Conservation (phyloP, 805 yeast species). For the Metschnikowia corniflorae region DNA sequence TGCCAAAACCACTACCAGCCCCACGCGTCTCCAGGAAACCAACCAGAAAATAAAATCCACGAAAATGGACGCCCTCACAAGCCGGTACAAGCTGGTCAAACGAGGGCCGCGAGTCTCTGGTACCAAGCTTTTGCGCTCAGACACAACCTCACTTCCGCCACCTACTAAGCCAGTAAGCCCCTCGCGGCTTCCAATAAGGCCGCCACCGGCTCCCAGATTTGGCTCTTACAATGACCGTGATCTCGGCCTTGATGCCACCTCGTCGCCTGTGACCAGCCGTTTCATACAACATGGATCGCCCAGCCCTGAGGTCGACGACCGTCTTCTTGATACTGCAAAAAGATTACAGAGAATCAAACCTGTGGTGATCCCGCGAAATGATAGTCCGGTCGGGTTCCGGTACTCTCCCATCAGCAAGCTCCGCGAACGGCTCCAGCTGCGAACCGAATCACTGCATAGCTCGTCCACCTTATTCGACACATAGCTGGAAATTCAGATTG, state of each 20-base stretch:
- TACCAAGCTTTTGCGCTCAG: conserved; percentile 1
- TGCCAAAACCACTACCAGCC: conserved; percentile 21
- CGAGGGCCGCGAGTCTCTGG: neutral
- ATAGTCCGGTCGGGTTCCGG: conserved; percentile 22
- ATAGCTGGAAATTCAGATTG: too few species aligned
- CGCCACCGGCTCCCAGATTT: conserved; percentile 14
- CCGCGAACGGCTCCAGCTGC: conserved; percentile 21
- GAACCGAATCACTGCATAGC: conserved; percentile 5
- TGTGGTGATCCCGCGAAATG: conserved; percentile 32
- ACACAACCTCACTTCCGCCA: conserved; percentile 3
- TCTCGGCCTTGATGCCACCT: conserved; percentile 7
- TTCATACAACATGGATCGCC: neutral
- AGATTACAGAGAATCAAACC: conserved; percentile 33
- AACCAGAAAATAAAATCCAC: conserved; percentile 33
- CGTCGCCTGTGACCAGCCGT: conserved; percentile 5
- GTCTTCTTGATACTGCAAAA: conserved; percentile 32
- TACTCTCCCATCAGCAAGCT: conserved; percentile 31
- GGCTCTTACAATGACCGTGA: neutral
- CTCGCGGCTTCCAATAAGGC: conserved; percentile 3
- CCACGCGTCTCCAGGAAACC: conserved; percentile 38
- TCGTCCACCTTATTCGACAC: conserved; percentile 2
- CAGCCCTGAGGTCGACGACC: conserved; percentile 1
- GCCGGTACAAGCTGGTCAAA: conserved; percentile 26
- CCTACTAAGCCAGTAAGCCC: neutral
- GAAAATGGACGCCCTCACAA: conserved; percentile 32